phyloP scores from a whole-genome alignment of 2,329 filamentous ascomycete species.

The Lecanicillium sp. region DNA sequence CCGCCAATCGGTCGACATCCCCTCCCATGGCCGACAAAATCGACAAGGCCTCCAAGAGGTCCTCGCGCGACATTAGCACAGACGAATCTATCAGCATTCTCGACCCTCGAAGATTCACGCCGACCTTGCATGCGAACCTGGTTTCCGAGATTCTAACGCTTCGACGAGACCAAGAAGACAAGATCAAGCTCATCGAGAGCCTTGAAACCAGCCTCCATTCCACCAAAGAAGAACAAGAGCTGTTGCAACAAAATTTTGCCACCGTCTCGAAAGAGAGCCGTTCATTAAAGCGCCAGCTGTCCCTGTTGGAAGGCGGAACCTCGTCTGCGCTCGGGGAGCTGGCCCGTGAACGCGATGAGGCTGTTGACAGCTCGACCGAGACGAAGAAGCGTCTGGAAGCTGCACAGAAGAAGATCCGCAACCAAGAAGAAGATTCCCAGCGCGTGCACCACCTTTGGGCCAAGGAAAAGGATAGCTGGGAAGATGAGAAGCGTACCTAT shows the following conservation, averaged over 20 bases:
- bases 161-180: slow-evolving; percentile 83
- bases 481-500: slow-evolving; percentile 70
- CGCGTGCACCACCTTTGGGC: slow-evolving; percentile 75
- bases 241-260: slow-evolving; percentile 53
- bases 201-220: slow-evolving; percentile 70
- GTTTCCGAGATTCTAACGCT: slow-evolving; percentile 89
- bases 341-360: slow-evolving; percentile 77
- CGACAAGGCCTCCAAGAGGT: slow-evolving; percentile 40
- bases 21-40: slow-evolving; percentile 32
- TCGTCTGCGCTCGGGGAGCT: slow-evolving; percentile 79
- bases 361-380: slow-evolving; percentile 64
- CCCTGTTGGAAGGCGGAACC: slow-evolving; percentile 80
- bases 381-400: slow-evolving; percentile 69
- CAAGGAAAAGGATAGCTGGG: slow-evolving; percentile 77
- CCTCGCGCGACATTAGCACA: slow-evolving; percentile 49
- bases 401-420: slow-evolving; percentile 68
- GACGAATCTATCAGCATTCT: slow-evolving; percentile 68
- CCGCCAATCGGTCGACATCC: slow-evolving; percentile 34
- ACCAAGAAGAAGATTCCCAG: slow-evolving; percentile 75
- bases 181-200: slow-evolving; percentile 76
- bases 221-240: slow-evolving; percentile 66
- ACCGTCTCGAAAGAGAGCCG: slow-evolving; percentile 67
- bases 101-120: slow-evolving; percentile 88
- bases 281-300: slow-evolving; percentile 75
- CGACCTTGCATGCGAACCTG: slow-evolving; percentile 86